phyloP scores from a whole-genome alignment of 1,284 basidiomycete species.

The Ustilago curta region DNA sequence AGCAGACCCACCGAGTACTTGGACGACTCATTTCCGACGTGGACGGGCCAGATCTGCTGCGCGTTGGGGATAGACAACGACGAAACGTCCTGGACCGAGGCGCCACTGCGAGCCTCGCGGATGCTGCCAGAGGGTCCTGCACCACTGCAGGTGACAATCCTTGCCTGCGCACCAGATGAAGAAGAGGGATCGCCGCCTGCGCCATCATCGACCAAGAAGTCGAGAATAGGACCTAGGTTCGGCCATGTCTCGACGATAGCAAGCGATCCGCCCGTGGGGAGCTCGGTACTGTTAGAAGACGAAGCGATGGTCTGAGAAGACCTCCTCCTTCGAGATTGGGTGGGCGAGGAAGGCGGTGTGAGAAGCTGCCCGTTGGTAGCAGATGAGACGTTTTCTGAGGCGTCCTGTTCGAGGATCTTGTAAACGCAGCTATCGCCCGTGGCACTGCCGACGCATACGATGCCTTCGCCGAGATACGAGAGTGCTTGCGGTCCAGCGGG shows the following conservation, averaged over 20 bases:
- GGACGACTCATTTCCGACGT: conserved; percentile 11
- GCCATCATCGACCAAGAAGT: conserved; percentile 83
- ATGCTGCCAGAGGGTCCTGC: conserved; percentile 83
- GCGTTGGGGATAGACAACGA: conserved; percentile 31
- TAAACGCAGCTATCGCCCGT: conserved; percentile 58
- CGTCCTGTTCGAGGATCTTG: conserved; percentile 29
- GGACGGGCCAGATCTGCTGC: conserved; percentile 34
- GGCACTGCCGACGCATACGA: conserved; percentile 56
- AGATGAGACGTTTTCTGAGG: conserved; percentile 3
- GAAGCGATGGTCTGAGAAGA: conserved; percentile 15
- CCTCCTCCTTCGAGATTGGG: conserved; percentile 25
- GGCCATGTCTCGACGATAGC: conserved; percentile 46
- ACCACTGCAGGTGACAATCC: conserved; percentile 90
- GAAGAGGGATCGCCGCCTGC: conserved; percentile 71
- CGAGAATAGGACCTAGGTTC: conserved; percentile 83
- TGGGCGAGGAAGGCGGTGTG: conserved; percentile 47
- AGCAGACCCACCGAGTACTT: conserved; percentile 32
- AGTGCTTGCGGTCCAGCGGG: conserved; percentile 54
- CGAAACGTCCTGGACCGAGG: conserved; percentile 78
- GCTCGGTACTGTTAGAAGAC: conserved; percentile 9
- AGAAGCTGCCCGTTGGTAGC: conserved; percentile 21
- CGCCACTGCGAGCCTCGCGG: conserved; percentile 85
- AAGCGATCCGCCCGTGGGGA: conserved; percentile 17
- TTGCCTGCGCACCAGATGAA: conserved; percentile 72
- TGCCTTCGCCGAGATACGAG: conserved; percentile 57